Percentiles rank a stretch among this genome's conserved stretches.
phyloP scores from a whole-genome alignment of 306 rosid species.

The Citrullus colocynthis region DNA sequence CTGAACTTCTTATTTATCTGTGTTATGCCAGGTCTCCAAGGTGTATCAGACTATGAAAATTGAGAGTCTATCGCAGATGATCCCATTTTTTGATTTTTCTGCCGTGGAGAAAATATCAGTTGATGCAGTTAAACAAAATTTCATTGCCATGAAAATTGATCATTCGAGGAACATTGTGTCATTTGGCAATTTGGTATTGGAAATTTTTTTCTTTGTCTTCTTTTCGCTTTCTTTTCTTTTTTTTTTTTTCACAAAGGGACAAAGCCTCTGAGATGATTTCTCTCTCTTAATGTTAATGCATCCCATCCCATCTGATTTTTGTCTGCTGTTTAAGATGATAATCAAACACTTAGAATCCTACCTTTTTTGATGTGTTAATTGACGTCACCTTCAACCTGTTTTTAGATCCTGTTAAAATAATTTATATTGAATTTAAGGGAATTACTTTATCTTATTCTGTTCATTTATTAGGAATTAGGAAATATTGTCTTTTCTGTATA shows the following conservation, averaged over 20 bases:
- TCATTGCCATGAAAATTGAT: constrained; percentile 81
- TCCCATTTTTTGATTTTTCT: constrained; percentile 70
- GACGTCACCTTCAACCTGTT: background rate
- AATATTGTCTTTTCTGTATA: background rate
- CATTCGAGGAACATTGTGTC: constrained; percentile 58
- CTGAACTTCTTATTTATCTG: background rate
- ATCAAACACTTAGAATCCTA: background rate
- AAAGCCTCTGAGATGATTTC: background rate
- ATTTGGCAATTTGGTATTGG: constrained; percentile 33
- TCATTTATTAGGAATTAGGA: background rate
- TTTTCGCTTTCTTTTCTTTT: background rate
- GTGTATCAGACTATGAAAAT: constrained; percentile 83
- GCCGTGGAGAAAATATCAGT: constrained; percentile 79
- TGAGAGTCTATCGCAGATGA: constrained; percentile 57
- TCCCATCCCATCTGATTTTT: background rate
- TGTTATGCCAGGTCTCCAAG: constrained; percentile 51
- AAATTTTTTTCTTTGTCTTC: background rate
- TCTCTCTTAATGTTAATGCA: background rate
- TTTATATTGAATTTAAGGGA: background rate
- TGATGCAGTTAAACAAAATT: constrained; percentile 87
- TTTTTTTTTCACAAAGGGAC: background rate
- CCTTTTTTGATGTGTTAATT: background rate
- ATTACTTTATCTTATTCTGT: background rate
- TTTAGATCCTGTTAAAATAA: background rate
- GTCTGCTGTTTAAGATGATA: background rate